Evolutionary conservation across 371 early-diverging fungal genomes (phyloP), one percentile per base, ranked within the genome.

Genomic region (Rhizomucor pusillus): DNA sequence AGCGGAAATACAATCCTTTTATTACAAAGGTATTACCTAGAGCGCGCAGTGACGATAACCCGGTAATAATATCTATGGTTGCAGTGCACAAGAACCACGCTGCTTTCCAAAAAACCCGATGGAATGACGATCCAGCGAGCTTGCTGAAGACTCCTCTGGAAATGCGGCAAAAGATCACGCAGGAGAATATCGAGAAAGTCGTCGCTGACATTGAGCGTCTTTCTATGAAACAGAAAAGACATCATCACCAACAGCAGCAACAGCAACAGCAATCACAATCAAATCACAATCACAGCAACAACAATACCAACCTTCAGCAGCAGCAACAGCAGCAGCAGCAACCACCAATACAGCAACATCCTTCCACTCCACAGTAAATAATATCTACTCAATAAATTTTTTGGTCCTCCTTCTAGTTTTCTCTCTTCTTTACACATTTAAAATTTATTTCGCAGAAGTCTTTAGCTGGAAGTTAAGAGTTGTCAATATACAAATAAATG

Each of bases 1-100:
- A 24, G 73, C 79, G 18, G 75, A 80, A 43, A 66, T 84, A 22
- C 79, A 81, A 40, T 67, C 77, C 19, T 75, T 81, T 13, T 85
- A 81, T 63, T 85, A 82, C 60, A 85, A 83, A 69, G 80, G 85
- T 84, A 79, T 54, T 57, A 13, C 3, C 1, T 0, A 5, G 14
- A 1, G 1, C 18, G 1, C 23, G 6, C 4, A 39, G 4, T 25
- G 41, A 19, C 14, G 47, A 6, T 43, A 22, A 22, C 14, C 4
- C 18, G 23, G 35, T 5, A 22, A 0, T 2, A 7, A 9, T 33
- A 11, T 0, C 6, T n/a, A 16, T 24, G 13, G 22, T 11, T 50
- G 20, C 59, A 79, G 76, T 73, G 25, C 79, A 79, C 58, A 73
- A 71, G 46, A 73, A 72, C 10, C 79, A 79, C 62, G 68, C 73